Evolutionary conservation across 148 eudicot genomes (phyloP).

Genomic region (Suaeda aralocaspica): DNA sequence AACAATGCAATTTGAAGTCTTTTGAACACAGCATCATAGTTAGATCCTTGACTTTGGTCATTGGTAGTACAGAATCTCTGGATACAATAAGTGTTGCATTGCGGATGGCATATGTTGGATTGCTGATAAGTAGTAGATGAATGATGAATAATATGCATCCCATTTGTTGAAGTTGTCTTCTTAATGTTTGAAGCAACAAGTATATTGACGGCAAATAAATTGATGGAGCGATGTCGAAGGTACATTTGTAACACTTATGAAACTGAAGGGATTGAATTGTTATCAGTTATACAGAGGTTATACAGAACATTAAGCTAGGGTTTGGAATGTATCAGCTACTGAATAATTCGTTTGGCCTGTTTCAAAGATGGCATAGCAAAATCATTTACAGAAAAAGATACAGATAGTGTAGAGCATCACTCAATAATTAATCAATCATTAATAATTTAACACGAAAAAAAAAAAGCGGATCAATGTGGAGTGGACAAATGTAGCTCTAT

Average conservation of each 20-base stretch:
- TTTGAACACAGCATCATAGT: slow-evolving; percentile 32
- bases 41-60: slow-evolving; percentile 27
- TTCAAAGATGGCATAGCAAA: too few relatives aligned
- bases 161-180: slow-evolving; percentile 17
- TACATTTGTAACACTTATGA: slow-evolving; percentile 14
- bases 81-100: neutral
- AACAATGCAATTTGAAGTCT: slow-evolving; percentile 51
- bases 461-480: too few relatives aligned
- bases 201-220: slow-evolving; percentile 13
- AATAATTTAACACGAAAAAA: too few relatives aligned
- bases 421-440: too few relatives aligned
- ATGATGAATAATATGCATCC: slow-evolving; percentile 11
- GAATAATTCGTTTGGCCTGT: too few relatives aligned
- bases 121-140: slow-evolving; percentile 7
- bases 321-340: too few relatives aligned
- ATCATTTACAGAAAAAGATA: too few relatives aligned
- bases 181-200: slow-evolving; percentile 13
- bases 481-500: too few relatives aligned
- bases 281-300: too few relatives aligned
- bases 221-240: slow-evolving; percentile 9
- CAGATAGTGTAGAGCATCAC: too few relatives aligned
- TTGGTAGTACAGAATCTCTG: slow-evolving; percentile 25
- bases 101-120: slow-evolving; percentile 2
- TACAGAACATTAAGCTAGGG: too few relatives aligned
- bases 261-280: too few relatives aligned